These are phyloP conservation scores for Grosmannia penicillata DNA, from an alignment of 2,329 filamentous ascomycete genomes.

Conservation along the genomic window DNA sequence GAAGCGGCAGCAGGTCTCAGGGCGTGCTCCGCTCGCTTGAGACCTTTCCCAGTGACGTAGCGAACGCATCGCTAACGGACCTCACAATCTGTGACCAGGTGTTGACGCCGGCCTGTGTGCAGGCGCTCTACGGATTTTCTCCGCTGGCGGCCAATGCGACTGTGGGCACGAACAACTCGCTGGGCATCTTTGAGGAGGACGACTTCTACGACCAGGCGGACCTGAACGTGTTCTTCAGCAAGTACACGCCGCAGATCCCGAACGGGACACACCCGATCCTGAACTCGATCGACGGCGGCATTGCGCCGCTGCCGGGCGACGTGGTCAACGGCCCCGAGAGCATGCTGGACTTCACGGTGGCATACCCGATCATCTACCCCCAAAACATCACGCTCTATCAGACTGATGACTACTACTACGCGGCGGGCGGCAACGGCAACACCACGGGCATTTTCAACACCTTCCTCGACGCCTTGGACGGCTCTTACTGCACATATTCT, in stretches of 20 bases:
- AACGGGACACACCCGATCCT: constrained; percentile 28
- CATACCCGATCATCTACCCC: constrained; percentile 32
- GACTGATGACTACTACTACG: constrained; percentile 12
- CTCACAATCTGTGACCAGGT: constrained; percentile 29
- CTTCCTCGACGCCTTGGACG: constrained; percentile 31
- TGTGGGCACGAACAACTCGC: constrained; percentile 3
- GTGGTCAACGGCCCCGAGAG: constrained; percentile 19
- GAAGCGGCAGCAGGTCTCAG: not conserved
- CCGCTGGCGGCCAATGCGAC: not conserved
- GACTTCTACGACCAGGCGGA: constrained; percentile 12
- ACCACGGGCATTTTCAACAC: constrained; percentile 13
- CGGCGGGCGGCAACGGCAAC: constrained; percentile 1
- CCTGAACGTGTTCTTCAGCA: constrained; percentile 10
- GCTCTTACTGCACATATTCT: constrained; percentile 31
- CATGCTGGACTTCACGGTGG: constrained; percentile 30
- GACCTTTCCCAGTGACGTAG: not conserved
- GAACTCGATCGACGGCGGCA: constrained; percentile 30
- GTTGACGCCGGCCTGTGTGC: constrained; percentile 40
- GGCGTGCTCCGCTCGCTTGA: not conserved
- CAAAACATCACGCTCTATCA: constrained; percentile 22
- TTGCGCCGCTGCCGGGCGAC: constrained; percentile 16
- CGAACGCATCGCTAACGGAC: not conserved
- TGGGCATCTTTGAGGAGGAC: constrained; percentile 12
- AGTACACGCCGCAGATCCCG: constrained; percentile 14
- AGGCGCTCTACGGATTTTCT: constrained; percentile 20